Base-by-base conservation (phyloP, 495 filamentous ascomycete genomes). In the Penicillium coffeae region DNA sequence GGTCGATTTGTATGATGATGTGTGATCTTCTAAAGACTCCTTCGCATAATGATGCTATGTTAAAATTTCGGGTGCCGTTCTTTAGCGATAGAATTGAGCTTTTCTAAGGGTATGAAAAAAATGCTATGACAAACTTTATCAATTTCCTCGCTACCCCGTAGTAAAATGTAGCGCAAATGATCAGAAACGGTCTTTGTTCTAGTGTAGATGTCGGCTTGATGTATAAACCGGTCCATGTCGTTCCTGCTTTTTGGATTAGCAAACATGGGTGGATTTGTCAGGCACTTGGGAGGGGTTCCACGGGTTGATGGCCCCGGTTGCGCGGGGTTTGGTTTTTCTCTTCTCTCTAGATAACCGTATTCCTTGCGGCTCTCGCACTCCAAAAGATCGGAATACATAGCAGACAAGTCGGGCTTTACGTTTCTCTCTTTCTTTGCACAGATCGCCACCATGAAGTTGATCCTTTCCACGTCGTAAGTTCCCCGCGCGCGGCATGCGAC, bases 401-500 rank as follows among this genome's bases (percentile, higher is more conserved):
- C 6, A 18, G 38, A 16, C 38, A 38, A 30, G 38, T 47, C 15
- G 20, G 2, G 16, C 14, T 21, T 30, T 47, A 3, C 32, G 18
- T 18, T 5, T 19, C 16, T 16, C 21, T 30, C 13, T 34, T 15
- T 18, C 20, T 18, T 7, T 13, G 42, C 19, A 36, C 42, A 21
- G 38, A 48, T 44, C 34, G 53, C 30, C 47, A 88, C 84, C 52
- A 62, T 63, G 73, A 88, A 88, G 74, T 76, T 96, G 68, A 83
- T 95, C 37, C 82, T 96, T 47, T 94, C 89, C 27, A 95, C 90
- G 38, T 90, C 88, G 88, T 92, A 76, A 64, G 81, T 61, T 34
- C 13, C 42, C 40, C 34, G 33, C 22, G n/a, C 34, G 8, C 34
- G 47, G 25, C 30, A 38, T 32, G 48, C 48, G 34, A 19, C 30